Evolutionary conservation across 78 protist genomes (phyloP).

Genomic region (Isochrysis galbana): DNA sequence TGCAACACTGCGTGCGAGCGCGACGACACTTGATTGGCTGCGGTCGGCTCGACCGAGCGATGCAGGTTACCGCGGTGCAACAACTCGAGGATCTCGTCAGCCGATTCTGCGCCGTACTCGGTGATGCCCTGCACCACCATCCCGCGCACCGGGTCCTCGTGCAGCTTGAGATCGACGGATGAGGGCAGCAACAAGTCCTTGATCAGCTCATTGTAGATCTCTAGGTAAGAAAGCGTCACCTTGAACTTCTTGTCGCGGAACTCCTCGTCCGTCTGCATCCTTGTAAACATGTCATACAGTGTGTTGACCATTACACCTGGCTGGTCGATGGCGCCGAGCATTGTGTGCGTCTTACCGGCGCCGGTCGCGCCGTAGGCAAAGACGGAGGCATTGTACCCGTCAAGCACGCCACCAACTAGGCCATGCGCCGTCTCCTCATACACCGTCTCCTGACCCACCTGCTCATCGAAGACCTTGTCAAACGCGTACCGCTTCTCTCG

Average conservation of each 20-base stretch:
- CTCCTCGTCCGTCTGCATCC: neutral
- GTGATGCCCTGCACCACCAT: slow-evolving; percentile 45
- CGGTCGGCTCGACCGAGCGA: slow-evolving; percentile 44
- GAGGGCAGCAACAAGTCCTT: neutral
- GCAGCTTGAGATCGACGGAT: slow-evolving; percentile 13
- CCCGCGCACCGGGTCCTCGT: slow-evolving; percentile 37
- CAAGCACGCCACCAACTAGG: slow-evolving; percentile 35
- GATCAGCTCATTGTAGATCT: too few species aligned
- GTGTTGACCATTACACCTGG: slow-evolving; percentile 44
- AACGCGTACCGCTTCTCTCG: slow-evolving; percentile 21
- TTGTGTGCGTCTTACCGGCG: too few species aligned
- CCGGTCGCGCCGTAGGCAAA: too few species aligned
- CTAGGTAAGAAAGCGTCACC: too few species aligned
- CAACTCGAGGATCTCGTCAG: slow-evolving; percentile 35
- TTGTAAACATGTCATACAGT: slow-evolving; percentile 1
- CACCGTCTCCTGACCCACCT: neutral
- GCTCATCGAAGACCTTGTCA: neutral
- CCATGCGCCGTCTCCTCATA: neutral
- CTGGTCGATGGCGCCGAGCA: neutral
- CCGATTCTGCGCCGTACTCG: slow-evolving; percentile 31
- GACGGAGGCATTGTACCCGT: too few species aligned
- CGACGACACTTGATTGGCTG: slow-evolving; percentile 29
- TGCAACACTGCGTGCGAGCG: too few species aligned
- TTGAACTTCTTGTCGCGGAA: too few species aligned
- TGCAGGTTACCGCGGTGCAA: slow-evolving; percentile 41